These are phyloP conservation scores for Diplodia mutila DNA, from an alignment of 2,329 filamentous ascomycete species.

Conservation along the genomic window DNA sequence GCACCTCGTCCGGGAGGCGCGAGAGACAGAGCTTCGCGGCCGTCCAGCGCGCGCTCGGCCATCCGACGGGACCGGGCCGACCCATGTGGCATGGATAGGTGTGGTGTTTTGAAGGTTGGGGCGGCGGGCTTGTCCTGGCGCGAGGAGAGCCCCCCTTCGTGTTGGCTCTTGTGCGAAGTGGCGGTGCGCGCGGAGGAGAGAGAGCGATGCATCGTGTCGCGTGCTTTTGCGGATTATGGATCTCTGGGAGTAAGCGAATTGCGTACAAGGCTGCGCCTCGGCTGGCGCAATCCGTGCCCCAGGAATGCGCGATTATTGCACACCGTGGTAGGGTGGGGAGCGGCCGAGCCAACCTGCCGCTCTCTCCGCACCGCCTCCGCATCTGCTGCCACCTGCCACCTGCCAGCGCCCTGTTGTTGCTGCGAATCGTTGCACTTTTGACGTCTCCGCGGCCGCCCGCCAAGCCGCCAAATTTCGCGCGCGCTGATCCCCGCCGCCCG, in stretches of 20 bases:
- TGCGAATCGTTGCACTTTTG: not conserved
- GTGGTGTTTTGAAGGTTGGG: not conserved
- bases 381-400: too few species aligned
- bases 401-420: not conserved
- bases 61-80: slow-evolving; percentile 22
- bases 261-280: slow-evolving; percentile 19
- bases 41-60: slow-evolving; percentile 21
- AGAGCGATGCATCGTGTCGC: not conserved
- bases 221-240: not conserved
- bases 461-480: not conserved
- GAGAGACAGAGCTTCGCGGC: slow-evolving; percentile 2
- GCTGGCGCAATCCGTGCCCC: slow-evolving; percentile 22
- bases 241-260: slow-evolving; percentile 16
- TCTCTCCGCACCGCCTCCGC: slow-evolving; percentile 19
- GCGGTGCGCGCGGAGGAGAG: slow-evolving; percentile 1
- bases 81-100: slow-evolving; percentile 17
- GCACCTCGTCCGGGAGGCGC: slow-evolving; percentile 28
- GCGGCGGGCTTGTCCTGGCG: not conserved
- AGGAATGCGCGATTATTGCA: slow-evolving; percentile 21
- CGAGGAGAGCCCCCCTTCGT: not conserved
- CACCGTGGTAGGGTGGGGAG: slow-evolving; percentile 13
- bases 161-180: not conserved
- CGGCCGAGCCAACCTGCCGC: not conserved
- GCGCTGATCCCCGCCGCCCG: not conserved
- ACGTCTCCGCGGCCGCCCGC: not conserved